Evolutionary conservation across 768 basidiomycete genomes (phyloP), one percentile per base, ranked within the genome.

Genomic region (Pulveroboletus sp.): DNA sequence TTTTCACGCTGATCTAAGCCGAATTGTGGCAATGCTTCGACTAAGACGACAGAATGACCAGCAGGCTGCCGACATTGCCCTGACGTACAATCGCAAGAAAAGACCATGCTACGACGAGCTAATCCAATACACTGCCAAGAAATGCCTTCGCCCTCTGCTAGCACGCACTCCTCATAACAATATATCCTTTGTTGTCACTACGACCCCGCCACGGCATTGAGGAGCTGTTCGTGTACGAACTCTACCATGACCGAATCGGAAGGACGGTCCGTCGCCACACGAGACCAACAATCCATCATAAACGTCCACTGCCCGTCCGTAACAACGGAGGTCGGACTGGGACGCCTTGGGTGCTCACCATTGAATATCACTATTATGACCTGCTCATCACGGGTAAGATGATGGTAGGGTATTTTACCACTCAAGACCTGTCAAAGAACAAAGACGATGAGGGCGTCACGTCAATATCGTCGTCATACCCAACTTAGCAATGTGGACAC

Each of bases 201-300:
- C 10, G 50, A 50, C 1, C 4, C 35, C 3, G 33, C 38, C 10
- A 56, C 47, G 0, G 10, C 51, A 21, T 51, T 28, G 10, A 59
- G 27, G 4, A 64, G 18, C n/a, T 61, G 53, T 10, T 55, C 50
- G 5, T 49, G 50, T 17, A 56, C 56, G 17, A 66, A 66, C 4
- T n/a, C 9, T 3, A 56, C 47, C 33, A 73, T 62, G 27, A 69
- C 66, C 18, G 39, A 43, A 30, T 58, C 57, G 18, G 57, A 57
- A 8, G 75, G 74, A 36, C 76, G 62, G 47, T 46, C 59, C 55
- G 17, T 7, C 58, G 49, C 35, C 13, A 63, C 64, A 32, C 63
- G 69, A 4, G 57, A 63, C 63, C 64, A 67, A 43, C 65, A 65
- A 15, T 4, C 6, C 32, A 46, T 50, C 50, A 67, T 57, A 26